Evolutionary conservation across 225 moss, liverwort and hornwort genomes (phyloP).

Genomic region (Sphagnum tenellum): DNA sequence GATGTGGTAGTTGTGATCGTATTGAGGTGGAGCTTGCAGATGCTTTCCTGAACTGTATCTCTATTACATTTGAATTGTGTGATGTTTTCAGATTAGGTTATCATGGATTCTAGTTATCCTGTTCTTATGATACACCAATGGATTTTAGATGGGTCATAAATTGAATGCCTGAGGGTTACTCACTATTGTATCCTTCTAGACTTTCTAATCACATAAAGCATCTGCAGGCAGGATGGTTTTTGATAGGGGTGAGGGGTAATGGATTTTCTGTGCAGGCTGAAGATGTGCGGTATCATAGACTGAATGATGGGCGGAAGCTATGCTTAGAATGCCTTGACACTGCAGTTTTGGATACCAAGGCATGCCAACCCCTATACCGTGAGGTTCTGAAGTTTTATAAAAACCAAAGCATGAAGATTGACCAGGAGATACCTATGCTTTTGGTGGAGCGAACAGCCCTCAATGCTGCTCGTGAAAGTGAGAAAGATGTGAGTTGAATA

Average conservation of each 20-base stretch:
- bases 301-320: slow-evolving; percentile 37
- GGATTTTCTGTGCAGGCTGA: slow-evolving; percentile 20
- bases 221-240: too few species aligned
- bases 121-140: too few species aligned
- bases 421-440: slow-evolving; percentile 46
- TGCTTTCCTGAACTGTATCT: too few species aligned
- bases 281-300: slow-evolving; percentile 6
- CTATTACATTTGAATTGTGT: too few species aligned
- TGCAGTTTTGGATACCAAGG: slow-evolving; percentile 23
- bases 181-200: too few species aligned
- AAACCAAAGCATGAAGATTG: slow-evolving; percentile 31
- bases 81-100: too few species aligned
- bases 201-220: too few species aligned
- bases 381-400: slow-evolving; percentile 47
- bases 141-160: too few species aligned
- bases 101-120: too few species aligned
- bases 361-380: slow-evolving; percentile 33
- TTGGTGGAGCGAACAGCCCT: slow-evolving; percentile 47
- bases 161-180: too few species aligned
- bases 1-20: slow-evolving; percentile 67
- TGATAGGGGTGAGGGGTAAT: too few species aligned
- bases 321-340: slow-evolving; percentile 48
- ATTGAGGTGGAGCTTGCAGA: slow-evolving; percentile 32
- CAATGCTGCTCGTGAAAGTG: slow-evolving; percentile 39
- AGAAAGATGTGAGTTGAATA: slow-evolving; percentile 43